phyloP scores from a whole-genome alignment of 192 early-diverging fungal species.

The Backusella morwellensis region DNA sequence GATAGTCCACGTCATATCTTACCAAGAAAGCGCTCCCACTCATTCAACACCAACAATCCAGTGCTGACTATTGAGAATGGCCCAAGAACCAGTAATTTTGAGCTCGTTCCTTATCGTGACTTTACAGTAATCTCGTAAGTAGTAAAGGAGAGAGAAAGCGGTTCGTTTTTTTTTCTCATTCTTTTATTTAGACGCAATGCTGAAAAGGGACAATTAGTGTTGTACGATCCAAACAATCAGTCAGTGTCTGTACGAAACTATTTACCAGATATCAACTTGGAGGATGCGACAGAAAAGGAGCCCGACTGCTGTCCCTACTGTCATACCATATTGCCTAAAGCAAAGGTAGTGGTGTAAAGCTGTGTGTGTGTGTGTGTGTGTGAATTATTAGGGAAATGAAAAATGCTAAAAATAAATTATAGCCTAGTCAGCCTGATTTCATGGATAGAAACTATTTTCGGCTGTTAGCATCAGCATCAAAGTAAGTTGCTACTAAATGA shows the following conservation, averaged over 20 bases:
- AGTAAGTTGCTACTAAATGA: neutral
- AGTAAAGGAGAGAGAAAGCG: neutral
- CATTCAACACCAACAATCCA: neutral
- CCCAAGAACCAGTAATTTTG: conserved; percentile 19
- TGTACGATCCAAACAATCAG: conserved; percentile 62
- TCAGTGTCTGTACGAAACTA: conserved; percentile 46
- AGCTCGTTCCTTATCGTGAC: conserved; percentile 55
- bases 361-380: neutral
- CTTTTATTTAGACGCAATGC: conserved; percentile 35
- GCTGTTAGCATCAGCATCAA: conserved; percentile 44
- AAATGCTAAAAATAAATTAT: neutral
- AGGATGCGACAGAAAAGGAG: neutral
- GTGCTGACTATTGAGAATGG: conserved; percentile 1
- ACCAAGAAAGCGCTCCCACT: neutral
- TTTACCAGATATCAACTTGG: neutral
- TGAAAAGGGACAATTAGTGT: conserved; percentile 52
- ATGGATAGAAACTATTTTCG: conserved; percentile 62
- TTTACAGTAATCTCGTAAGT: conserved; percentile 58
- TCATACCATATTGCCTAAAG: neutral
- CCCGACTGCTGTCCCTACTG: conserved; percentile 5
- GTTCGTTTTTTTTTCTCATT: neutral
- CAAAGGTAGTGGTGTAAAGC: neutral
- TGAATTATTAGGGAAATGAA: neutral
- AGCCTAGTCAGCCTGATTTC: conserved; percentile 18
- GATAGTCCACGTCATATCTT: conserved; percentile 29